These are phyloP conservation scores for Rosa lucieae DNA, from an alignment of 306 rosid genomes.

Conservation along the genomic window DNA sequence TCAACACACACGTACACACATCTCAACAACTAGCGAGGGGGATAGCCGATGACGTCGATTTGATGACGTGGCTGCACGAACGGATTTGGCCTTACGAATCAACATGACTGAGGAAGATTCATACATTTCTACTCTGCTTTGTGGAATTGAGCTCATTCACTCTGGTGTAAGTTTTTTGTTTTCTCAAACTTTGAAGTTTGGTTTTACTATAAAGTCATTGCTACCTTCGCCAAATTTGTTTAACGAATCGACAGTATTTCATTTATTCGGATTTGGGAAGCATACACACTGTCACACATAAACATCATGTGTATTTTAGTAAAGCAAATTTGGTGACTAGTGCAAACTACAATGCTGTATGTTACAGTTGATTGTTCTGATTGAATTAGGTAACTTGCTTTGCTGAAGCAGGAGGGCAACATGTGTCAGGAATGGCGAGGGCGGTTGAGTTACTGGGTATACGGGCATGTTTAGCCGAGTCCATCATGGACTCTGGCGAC, in stretches of 20 bases:
- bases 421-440: conserved; percentile 72
- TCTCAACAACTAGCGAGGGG: conserved; percentile 86
- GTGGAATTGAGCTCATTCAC: conserved; percentile 81
- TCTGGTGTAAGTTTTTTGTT: conserved; percentile 50
- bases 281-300: background rate
- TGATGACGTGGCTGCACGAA: conserved; percentile 78
- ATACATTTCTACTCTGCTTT: conserved; percentile 69
- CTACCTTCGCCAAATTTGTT: background rate
- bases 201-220: background rate
- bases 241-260: background rate
- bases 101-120: conserved; percentile 77
- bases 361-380: background rate
- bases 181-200: background rate
- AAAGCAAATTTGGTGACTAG: background rate
- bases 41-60: conserved; percentile 88
- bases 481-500: conserved; percentile 76
- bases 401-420: conserved; percentile 95
- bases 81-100: conserved; percentile 94
- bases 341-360: background rate
- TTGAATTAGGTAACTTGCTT: conserved; percentile 76
- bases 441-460: conserved; percentile 68
- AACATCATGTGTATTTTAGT: background rate
- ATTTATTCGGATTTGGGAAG: background rate
- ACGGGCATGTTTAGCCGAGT: conserved; percentile 80
- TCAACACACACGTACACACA: conserved; percentile 82